Conservation (phyloP, 306 rosid species). For the Cucumis sativus region Cucumber_9930_V3 NC_026659.2:5288501-5289000, state of each 20-base stretch:
- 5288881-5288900: constrained; percentile 26
- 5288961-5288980: constrained; percentile 46
- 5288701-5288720: constrained; percentile 47
- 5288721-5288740: constrained; percentile 64
- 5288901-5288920: constrained; percentile 62
- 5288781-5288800: constrained; percentile 36
- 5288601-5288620: constrained; percentile 81
- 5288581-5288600: constrained; percentile 24
- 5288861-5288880: constrained; percentile 48
- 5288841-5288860: constrained; percentile 30
- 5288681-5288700: constrained; percentile 25
- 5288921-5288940: constrained; percentile 54
- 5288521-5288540: constrained; percentile 52
- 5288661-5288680: constrained; percentile 31
- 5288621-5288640: constrained; percentile 58
- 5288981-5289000: constrained; percentile 25
- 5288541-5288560: constrained; percentile 42
- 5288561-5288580: constrained; percentile 54
- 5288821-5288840: constrained; percentile 63
- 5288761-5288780: constrained; percentile 49
- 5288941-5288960: constrained; percentile 43
- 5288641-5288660: constrained; percentile 36
- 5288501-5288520: constrained; percentile 30
- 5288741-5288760: constrained; percentile 21
- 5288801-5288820: constrained; percentile 30